phyloP scores from a whole-genome alignment of 108 stramenopile species.

The Schizochytrium sp. region DNA sequence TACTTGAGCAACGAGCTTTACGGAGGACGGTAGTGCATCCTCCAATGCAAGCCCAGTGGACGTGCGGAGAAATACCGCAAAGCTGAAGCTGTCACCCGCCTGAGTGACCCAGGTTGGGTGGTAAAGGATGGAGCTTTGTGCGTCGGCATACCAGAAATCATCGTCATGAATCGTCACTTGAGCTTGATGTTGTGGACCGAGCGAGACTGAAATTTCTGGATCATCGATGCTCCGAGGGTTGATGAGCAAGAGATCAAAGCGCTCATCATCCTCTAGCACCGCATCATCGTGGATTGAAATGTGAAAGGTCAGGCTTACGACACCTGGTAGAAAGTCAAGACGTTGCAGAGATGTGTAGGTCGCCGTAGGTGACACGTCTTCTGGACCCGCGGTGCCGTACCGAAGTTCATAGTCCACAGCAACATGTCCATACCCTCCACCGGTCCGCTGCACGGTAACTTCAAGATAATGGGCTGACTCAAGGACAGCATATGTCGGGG shows the following conservation, averaged over 20 bases:
- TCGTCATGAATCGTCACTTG: background rate
- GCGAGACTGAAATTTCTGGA: background rate
- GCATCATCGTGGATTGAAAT: slow-evolving; percentile 58
- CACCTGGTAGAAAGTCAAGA: slow-evolving; percentile 44
- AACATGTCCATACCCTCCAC: slow-evolving; percentile 54
- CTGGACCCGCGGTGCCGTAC: slow-evolving; percentile 44
- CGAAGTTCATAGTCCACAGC: slow-evolving; percentile 45
- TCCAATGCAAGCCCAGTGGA: background rate
- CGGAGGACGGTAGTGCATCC: background rate
- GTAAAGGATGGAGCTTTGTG: background rate
- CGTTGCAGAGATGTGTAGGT: slow-evolving; percentile 49
- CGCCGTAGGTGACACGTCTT: slow-evolving; percentile 47
- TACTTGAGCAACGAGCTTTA: background rate
- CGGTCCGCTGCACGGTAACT: slow-evolving; percentile 45
- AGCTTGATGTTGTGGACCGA: background rate
- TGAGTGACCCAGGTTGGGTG: background rate
- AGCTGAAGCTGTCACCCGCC: background rate
- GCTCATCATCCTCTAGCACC: slow-evolving; percentile 38
- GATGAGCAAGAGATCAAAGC: background rate
- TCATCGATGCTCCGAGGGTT: background rate
- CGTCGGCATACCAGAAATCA: background rate
- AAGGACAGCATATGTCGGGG: slow-evolving; percentile 45
- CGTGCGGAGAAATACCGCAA: background rate
- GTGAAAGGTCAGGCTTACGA: slow-evolving; percentile 47
- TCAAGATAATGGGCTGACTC: slow-evolving; percentile 45